Conservation (phyloP, 768 basidiomycete species). For the Boletus vinaceobasis region DNA sequence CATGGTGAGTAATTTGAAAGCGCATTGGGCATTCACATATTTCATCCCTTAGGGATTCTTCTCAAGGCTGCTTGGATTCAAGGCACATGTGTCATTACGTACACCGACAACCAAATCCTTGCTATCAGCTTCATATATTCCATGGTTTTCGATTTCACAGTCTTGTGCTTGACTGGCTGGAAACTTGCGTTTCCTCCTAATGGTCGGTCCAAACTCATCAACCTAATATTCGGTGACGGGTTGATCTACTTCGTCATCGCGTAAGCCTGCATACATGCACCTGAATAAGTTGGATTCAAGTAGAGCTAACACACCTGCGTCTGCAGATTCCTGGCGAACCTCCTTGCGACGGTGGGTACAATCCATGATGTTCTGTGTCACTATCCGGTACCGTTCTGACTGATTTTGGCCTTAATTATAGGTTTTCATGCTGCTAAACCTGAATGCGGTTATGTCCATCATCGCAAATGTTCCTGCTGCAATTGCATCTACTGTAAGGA, state of each 20-base stretch:
- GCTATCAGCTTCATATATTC: conserved; percentile 69
- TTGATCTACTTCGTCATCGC: conserved; percentile 70
- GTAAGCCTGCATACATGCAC: conserved; percentile 38
- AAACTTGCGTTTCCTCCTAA: conserved; percentile 50
- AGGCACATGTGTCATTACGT: conserved; percentile 53
- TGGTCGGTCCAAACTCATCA: conserved; percentile 55
- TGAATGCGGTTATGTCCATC: conserved; percentile 72
- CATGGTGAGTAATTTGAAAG: conserved; percentile 43
- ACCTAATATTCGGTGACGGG: conserved; percentile 68
- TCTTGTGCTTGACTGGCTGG: conserved; percentile 57
- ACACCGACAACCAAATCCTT: conserved; percentile 57
- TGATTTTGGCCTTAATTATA: conserved; percentile 6
- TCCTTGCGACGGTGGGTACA: conserved; percentile 47
- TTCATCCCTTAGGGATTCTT: conserved; percentile 43
- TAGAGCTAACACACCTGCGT: conserved; percentile 5
- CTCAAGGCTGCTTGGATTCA: conserved; percentile 56
- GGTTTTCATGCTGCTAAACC: conserved; percentile 63
- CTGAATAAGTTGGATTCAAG: not conserved
- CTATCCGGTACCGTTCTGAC: not conserved
- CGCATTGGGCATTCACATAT: not conserved
- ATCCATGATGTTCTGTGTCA: not conserved
- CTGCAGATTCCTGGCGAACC: conserved; percentile 62
- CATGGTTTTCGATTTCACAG: conserved; percentile 67
- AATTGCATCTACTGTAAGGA: conserved; percentile 59
- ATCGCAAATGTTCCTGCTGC: conserved; percentile 73